These are phyloP conservation scores for Schwanniomyces sp. DNA, from an alignment of 805 yeast genomes.

Conservation along the genomic window DNA sequence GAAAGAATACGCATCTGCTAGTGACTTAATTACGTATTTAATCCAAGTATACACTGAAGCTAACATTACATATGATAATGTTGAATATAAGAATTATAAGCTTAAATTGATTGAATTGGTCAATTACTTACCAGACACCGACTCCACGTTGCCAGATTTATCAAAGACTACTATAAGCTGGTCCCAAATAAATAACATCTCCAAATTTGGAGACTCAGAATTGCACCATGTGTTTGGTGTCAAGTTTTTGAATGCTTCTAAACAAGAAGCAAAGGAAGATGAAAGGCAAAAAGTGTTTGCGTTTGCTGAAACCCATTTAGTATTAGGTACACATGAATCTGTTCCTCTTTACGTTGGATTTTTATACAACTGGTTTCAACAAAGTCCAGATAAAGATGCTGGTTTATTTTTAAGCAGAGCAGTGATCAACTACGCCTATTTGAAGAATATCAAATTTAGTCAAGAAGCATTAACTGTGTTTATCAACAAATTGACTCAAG, in stretches of 20 bases:
- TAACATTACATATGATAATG: conserved; percentile 31
- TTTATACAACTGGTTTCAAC: conserved; percentile 41
- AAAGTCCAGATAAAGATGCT: conserved; percentile 28
- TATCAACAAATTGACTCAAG: conserved; percentile 12
- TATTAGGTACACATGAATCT: conserved; percentile 63
- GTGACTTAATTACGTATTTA: conserved; percentile 72
- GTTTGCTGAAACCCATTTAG: conserved; percentile 72
- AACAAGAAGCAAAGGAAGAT: conserved; percentile 16
- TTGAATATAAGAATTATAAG: conserved; percentile 40
- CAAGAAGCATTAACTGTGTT: conserved; percentile 26
- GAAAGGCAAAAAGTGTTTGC: conserved; percentile 46
- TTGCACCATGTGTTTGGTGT: conserved; percentile 74
- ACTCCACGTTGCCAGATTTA: conserved; percentile 57
- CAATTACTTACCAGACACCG: conserved; percentile 42
- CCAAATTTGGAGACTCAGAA: conserved; percentile 69
- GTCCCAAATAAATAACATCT: conserved; percentile 49
- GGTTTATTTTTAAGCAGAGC: conserved; percentile 51
- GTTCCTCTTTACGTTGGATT: conserved; percentile 42
- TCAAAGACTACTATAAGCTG: conserved; percentile 67
- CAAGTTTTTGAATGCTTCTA: conserved; percentile 48
- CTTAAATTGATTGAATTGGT: conserved; percentile 49
- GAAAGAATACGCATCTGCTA: conserved; percentile 75
- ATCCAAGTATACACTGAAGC: conserved; percentile 66
- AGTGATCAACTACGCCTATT: conserved; percentile 70
- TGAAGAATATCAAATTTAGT: conserved; percentile 66